Conservation (phyloP, 2,329 filamentous ascomycete genomes). For the Tolypocladium amazonense region DNA sequence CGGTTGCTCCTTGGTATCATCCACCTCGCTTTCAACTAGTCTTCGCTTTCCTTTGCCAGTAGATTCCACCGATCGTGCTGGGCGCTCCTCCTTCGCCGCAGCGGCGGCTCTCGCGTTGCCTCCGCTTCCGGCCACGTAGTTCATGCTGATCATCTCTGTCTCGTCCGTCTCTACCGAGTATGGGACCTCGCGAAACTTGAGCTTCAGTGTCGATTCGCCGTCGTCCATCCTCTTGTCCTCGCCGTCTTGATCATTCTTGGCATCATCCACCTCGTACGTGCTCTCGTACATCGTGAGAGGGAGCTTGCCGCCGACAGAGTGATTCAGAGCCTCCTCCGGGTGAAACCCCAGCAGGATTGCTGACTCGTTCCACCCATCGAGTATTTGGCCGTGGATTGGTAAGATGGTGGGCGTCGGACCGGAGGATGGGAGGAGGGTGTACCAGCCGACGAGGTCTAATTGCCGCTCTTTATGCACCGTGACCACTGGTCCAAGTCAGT, state of each 20-base stretch:
- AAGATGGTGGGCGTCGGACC: constrained; percentile 63
- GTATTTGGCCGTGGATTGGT: constrained; percentile 67
- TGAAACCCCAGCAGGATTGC: constrained; percentile 86
- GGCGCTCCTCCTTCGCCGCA: constrained; percentile 29
- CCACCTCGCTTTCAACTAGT: constrained; percentile 20
- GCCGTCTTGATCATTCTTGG: constrained; percentile 33
- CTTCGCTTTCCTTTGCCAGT: constrained; percentile 43
- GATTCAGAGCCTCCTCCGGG: constrained; percentile 43
- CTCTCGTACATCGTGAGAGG: constrained; percentile 89
- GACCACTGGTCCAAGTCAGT: constrained; percentile 50
- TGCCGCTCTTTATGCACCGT: constrained; percentile 76
- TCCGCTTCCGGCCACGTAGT: constrained; percentile 79
- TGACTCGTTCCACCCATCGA: constrained; percentile 69
- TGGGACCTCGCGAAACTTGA: constrained; percentile 73
- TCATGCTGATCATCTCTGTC: constrained; percentile 95
- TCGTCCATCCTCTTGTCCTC: constrained; percentile 68
- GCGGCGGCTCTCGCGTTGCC: constrained; percentile 64
- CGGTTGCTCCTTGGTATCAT: constrained; percentile 16
- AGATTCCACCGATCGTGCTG: constrained; percentile 30
- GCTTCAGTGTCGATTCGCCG: constrained; percentile 40
- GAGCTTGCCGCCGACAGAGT: constrained; percentile 63
- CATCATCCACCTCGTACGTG: constrained; percentile 60
- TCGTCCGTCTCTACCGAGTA: constrained; percentile 90
- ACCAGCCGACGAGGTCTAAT: constrained; percentile 88
- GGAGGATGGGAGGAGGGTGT: constrained; percentile 61